These are phyloP conservation scores for Penicillium palitans DNA, from an alignment of 2,329 filamentous ascomycete genomes.

Conservation along the genomic window DNA sequence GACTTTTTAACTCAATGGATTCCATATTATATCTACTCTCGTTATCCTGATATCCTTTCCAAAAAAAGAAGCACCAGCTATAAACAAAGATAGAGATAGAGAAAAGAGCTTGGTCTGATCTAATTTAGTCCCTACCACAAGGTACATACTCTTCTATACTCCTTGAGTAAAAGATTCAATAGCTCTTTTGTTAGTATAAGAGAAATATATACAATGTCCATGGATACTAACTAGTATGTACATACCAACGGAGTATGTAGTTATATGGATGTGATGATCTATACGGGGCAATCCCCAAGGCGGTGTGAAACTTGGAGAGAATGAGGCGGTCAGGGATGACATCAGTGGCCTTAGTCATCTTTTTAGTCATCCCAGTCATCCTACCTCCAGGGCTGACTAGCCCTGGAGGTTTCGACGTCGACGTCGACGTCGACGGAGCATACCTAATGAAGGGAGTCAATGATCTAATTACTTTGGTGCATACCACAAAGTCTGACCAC, in stretches of 20 bases:
- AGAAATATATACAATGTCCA: neutral
- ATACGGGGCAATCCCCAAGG: neutral
- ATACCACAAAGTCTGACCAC: neutral
- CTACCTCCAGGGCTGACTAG: too few species aligned
- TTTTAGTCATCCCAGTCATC: too few species aligned
- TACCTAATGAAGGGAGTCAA: neutral
- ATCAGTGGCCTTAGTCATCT: slow-evolving; percentile 1
- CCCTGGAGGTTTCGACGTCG: neutral
- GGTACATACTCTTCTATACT: neutral
- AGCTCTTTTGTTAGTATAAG: neutral
- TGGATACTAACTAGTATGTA: too few species aligned
- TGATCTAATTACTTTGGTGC: neutral
- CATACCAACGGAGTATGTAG: too few species aligned
- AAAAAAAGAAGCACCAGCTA: neutral
- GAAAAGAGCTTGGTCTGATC: neutral
- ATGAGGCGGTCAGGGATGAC: slow-evolving; percentile 10
- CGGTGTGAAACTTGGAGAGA: neutral
- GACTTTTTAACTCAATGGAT: neutral
- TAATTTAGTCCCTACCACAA: neutral
- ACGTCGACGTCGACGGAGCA: neutral
- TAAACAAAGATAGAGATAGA: neutral
- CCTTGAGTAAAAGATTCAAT: neutral
- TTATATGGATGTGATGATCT: too few species aligned
- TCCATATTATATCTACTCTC: neutral
- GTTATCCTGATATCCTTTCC: too few species aligned